Evolutionary conservation across 208 protist species (phyloP).

Genomic region (Trypanosomatidae sp.): DNA sequence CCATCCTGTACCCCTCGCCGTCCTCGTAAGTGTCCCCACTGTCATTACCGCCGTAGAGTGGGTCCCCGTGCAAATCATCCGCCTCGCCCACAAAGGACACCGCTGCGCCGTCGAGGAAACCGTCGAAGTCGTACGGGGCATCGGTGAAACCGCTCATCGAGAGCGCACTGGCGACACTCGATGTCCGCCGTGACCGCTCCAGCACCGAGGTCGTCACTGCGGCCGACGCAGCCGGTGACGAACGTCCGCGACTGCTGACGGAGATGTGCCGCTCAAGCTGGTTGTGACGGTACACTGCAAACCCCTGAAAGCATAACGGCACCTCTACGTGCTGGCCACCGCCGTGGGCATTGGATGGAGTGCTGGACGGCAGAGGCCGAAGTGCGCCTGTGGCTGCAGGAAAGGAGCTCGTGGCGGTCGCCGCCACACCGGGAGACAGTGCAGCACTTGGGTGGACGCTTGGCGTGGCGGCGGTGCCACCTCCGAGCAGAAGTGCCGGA

Average conservation of each 20-base stretch:
- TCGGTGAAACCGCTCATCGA: slow-evolving; percentile 21
- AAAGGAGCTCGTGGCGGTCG: neutral
- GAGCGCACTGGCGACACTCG: slow-evolving; percentile 15
- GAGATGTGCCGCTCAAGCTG: slow-evolving; percentile 7
- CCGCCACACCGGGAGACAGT: neutral
- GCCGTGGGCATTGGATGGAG: neutral
- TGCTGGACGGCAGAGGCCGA: neutral
- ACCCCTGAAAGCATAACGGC: neutral
- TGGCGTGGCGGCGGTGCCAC: neutral
- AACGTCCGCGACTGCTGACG: neutral
- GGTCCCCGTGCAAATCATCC: neutral
- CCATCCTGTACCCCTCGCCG: neutral
- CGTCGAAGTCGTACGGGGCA: slow-evolving; percentile 21
- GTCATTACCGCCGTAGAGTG: neutral
- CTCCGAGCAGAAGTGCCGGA: neutral
- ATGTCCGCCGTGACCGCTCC: slow-evolving; percentile 1
- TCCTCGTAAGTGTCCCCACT: neutral
- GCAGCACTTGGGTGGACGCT: neutral
- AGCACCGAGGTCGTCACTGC: neutral
- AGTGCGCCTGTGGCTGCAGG: neutral
- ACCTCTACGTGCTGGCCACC: neutral
- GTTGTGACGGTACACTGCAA: slow-evolving; percentile 1
- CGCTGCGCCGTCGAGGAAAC: slow-evolving; percentile 15
- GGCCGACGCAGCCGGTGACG: neutral
- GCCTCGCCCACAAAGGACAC: slow-evolving; percentile 17